A percentile compares a stretch with the other conserved stretches of the same genome.
These are phyloP conservation scores for Yamagishiella unicocca DNA, from an alignment of 139 green algal genomes.

Conservation along the genomic window DNA sequence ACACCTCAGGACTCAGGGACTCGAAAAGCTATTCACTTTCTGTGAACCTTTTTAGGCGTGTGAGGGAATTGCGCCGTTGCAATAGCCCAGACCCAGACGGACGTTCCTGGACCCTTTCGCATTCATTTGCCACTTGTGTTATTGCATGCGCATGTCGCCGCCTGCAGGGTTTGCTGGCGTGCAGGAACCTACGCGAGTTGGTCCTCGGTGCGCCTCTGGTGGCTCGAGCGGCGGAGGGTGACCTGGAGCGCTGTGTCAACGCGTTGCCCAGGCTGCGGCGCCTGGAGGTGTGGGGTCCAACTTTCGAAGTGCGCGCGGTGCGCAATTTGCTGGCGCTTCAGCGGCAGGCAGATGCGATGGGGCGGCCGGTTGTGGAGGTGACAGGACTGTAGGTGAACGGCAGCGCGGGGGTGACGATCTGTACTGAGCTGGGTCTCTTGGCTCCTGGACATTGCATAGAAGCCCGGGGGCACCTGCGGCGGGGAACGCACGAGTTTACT, in stretches of 20 bases:
- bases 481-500: too few relatives aligned
- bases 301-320: slow-evolving; percentile 22
- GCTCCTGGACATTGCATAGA: too few relatives aligned
- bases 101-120: too few relatives aligned
- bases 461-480: too few relatives aligned
- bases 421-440: too few relatives aligned
- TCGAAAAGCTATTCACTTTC: too few relatives aligned
- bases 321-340: slow-evolving; percentile 29
- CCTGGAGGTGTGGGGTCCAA: slow-evolving; percentile 14
- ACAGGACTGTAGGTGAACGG: not conserved
- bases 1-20: too few relatives aligned
- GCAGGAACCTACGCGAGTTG: slow-evolving; percentile 12
- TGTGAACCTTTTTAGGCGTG: too few relatives aligned
- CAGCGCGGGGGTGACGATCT: too few relatives aligned
- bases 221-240: slow-evolving; percentile 8
- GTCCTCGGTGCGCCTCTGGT: slow-evolving; percentile 23
- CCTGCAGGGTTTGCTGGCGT: not conserved
- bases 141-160: not conserved
- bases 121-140: not conserved
- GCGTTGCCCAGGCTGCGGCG: not conserved
- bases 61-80: too few relatives aligned
- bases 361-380: not conserved
- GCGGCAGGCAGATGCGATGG: not conserved
- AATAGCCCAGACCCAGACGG: too few relatives aligned
- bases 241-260: slow-evolving; percentile 27